Evolutionary conservation across 164 flowering plant species (phyloP).

Genomic region (Tetracentron sinense): DNA sequence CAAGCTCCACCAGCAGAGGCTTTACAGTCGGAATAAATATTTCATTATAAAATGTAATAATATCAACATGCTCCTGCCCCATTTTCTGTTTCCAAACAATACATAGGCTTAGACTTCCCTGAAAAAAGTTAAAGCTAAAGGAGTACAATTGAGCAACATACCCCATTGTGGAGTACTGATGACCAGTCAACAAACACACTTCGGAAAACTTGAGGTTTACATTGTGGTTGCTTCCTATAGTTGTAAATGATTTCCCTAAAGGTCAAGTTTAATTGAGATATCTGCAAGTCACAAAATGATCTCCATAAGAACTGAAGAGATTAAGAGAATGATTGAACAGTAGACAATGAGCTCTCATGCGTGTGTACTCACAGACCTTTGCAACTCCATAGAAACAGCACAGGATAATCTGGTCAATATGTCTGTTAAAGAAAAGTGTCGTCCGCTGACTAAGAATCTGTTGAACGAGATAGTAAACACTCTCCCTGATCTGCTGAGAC

Average conservation of each 20-base stretch:
- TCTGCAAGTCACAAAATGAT: conserved; percentile 46
- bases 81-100: conserved; percentile 53
- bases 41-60: conserved; percentile 89
- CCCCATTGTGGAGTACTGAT: conserved; percentile 64
- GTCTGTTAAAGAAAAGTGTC: conserved; percentile 76
- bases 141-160: conserved; percentile 25
- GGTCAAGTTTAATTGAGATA: conserved; percentile 69
- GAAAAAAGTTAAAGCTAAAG: conserved; percentile 1
- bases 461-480: conserved; percentile 76
- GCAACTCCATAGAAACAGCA: conserved; percentile 92
- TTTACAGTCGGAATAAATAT: conserved; percentile 80
- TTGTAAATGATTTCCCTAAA: conserved; percentile 82
- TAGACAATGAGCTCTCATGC: background rate
- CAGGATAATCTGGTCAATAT: conserved; percentile 93
- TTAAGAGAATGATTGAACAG: background rate
- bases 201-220: conserved; percentile 88
- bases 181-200: conserved; percentile 81
- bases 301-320: conserved; percentile 1
- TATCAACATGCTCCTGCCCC: conserved; percentile 82
- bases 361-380: conserved; percentile 51
- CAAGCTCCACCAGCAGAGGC: conserved; percentile 73
- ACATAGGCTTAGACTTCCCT: conserved; percentile 13
- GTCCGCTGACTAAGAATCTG: conserved; percentile 71
- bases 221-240: conserved; percentile 89
- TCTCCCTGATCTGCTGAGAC: conserved; percentile 75